A percentile compares a stretch with the other conserved stretches of the same genome.
Conservation (phyloP, 164 flowering plant genomes). For the Brasenia schreberi region DNA sequence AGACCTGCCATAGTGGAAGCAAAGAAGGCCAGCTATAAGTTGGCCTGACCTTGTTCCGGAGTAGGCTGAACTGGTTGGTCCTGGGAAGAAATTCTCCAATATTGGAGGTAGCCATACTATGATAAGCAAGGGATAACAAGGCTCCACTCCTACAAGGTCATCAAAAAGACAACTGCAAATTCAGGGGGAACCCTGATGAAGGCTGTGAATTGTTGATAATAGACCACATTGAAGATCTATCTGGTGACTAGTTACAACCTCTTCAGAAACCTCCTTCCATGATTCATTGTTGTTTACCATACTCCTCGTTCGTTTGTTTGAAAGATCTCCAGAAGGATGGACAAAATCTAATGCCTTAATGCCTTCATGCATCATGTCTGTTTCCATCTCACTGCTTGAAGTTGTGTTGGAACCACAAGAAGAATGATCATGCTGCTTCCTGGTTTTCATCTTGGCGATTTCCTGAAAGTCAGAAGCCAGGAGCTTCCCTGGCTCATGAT, state of each 20-base stretch:
- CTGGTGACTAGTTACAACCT: conserved; percentile 25
- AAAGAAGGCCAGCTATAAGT: background rate
- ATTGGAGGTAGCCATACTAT: too few species aligned
- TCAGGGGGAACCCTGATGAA: background rate
- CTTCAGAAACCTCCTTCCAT: conserved; percentile 95
- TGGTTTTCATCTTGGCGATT: conserved; percentile 29
- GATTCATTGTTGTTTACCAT: conserved; percentile 34
- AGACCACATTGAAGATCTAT: background rate
- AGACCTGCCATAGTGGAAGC: background rate
- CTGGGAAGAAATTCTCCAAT: background rate
- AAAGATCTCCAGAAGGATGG: conserved; percentile 25
- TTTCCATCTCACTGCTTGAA: conserved; percentile 78
- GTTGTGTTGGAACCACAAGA: conserved; percentile 94
- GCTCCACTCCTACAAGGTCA: background rate
- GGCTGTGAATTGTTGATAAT: background rate
- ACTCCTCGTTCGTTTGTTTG: conserved; percentile 45
- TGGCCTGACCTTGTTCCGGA: background rate
- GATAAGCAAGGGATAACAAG: background rate
- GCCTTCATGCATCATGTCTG: conserved; percentile 38
- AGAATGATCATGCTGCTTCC: conserved; percentile 69
- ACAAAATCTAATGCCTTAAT: conserved; percentile 23
- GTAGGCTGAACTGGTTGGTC: background rate
- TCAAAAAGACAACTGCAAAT: background rate
- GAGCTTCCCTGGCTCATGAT: conserved; percentile 21
- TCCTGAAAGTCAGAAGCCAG: conserved; percentile 13